phyloP scores from a whole-genome alignment of 148 eudicot genomes.

The Arctostaphylos glauca region DNA sequence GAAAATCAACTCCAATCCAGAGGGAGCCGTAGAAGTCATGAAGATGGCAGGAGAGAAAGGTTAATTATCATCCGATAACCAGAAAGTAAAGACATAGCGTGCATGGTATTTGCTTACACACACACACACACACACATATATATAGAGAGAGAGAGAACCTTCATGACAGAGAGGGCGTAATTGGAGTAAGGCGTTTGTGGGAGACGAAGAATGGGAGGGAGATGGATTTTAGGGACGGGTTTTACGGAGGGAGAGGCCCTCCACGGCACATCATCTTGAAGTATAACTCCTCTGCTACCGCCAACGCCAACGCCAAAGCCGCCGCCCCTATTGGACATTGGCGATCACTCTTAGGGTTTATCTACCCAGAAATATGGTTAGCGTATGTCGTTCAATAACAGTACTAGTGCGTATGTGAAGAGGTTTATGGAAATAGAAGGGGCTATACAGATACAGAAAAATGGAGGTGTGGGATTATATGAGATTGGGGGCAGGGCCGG shows the following conservation, averaged over 20 bases:
- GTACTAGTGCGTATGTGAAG: too few species aligned
- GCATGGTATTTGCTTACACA: background rate
- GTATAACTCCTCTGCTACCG: constrained; percentile 34
- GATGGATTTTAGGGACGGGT: constrained; percentile 84
- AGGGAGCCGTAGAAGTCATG: background rate
- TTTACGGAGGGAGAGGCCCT: constrained; percentile 52
- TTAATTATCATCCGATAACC: constrained; percentile 4
- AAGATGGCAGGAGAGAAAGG: background rate
- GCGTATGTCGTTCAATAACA: too few species aligned
- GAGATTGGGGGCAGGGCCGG: too few species aligned
- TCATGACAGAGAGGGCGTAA: constrained; percentile 70
- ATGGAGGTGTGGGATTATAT: too few species aligned
- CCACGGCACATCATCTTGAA: constrained; percentile 79
- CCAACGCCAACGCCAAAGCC: too few species aligned
- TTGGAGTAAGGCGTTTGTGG: constrained; percentile 51
- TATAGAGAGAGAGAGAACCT: constrained; percentile 43
- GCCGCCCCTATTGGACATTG: too few species aligned
- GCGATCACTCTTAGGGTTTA: too few species aligned
- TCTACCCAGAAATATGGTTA: too few species aligned
- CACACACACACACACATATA: too few species aligned
- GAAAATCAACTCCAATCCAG: background rate
- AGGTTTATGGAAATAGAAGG: too few species aligned
- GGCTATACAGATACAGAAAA: too few species aligned
- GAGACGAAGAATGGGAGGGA: constrained; percentile 65
- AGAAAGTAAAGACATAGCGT: background rate